Conservation (phyloP, 371 early-diverging fungal species). For the Parasitella parasitica region DNA sequence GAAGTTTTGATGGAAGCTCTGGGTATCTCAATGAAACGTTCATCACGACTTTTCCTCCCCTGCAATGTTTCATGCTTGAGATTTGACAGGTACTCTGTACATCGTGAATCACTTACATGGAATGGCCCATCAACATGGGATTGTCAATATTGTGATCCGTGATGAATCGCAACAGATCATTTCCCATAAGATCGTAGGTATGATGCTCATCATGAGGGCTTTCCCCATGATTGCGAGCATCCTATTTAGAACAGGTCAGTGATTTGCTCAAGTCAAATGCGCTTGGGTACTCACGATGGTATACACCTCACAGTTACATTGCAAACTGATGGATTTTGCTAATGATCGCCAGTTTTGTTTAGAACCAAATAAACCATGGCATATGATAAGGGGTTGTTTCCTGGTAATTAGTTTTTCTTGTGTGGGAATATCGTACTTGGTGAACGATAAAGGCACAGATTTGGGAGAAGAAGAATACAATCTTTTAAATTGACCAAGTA, state of each 20-base stretch:
- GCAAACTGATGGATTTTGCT: slow-evolving; percentile 67
- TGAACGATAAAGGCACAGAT: slow-evolving; percentile 25
- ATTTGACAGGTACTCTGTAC: background rate
- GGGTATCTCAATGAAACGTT: slow-evolving; percentile 64
- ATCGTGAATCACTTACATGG: slow-evolving; percentile 52
- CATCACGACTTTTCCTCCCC: slow-evolving; percentile 91
- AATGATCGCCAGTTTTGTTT: slow-evolving; percentile 93
- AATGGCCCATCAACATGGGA: slow-evolving; percentile 83
- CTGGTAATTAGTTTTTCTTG: background rate
- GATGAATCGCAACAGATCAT: slow-evolving; percentile 72
- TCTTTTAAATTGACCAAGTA: background rate
- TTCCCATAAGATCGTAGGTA: slow-evolving; percentile 76
- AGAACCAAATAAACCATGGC: slow-evolving; percentile 93
- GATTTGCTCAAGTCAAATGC: too few species aligned
- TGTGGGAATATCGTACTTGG: slow-evolving; percentile 12
- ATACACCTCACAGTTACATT: slow-evolving; percentile 60
- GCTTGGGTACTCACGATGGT: slow-evolving; percentile 57
- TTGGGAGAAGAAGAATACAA: background rate
- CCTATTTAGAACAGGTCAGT: too few species aligned
- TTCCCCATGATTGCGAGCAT: slow-evolving; percentile 95
- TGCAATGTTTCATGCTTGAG: background rate
- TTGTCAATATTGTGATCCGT: slow-evolving; percentile 50
- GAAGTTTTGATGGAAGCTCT: slow-evolving; percentile 57
- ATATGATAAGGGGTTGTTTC: slow-evolving; percentile 55
- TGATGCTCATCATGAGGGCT: slow-evolving; percentile 71